Conservation (phyloP, 495 filamentous ascomycete genomes). For the Lepidopterella palustris region DNA sequence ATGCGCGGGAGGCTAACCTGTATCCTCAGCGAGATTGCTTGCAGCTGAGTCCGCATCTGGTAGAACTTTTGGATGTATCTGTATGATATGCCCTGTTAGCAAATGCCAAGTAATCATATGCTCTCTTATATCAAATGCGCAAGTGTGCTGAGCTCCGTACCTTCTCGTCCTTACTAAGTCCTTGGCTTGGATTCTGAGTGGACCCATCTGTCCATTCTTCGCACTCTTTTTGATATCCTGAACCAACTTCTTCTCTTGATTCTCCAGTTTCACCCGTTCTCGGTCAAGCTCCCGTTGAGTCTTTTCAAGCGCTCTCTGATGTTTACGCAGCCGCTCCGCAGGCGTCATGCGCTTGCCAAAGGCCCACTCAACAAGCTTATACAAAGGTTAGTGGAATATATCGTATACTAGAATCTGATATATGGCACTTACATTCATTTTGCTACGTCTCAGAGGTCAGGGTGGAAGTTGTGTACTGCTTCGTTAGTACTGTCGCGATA, state of each 20-base stretch:
- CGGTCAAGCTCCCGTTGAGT: conserved; percentile 93
- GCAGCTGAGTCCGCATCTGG: conserved; percentile 91
- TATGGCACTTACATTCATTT: conserved; percentile 52
- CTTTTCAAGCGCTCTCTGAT: conserved; percentile 92
- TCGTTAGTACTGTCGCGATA: no score
- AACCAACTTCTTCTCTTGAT: conserved; percentile 95
- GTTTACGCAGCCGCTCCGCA: conserved; percentile 90
- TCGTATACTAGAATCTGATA: neutral
- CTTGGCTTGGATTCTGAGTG: conserved; percentile 95
- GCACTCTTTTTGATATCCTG: conserved; percentile 95
- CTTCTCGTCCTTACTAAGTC: conserved; percentile 83
- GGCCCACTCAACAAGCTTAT: conserved; percentile 91
- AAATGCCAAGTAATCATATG: neutral
- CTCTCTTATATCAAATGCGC: neutral
- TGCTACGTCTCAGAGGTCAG: conserved; percentile 15
- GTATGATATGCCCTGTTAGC: neutral
- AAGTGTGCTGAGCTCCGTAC: conserved; percentile 10
- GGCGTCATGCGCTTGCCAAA: conserved; percentile 98
- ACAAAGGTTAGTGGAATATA: conserved; percentile 3
- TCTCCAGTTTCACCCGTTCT: conserved; percentile 88
- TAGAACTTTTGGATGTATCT: conserved; percentile 98
- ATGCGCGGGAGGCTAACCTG: conserved; percentile 53
- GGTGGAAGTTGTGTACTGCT: no score
- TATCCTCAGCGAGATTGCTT: conserved; percentile 90
- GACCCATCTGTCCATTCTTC: conserved; percentile 93